Conservation (phyloP, 768 basidiomycete genomes). For the Mycena crocata region DNA sequence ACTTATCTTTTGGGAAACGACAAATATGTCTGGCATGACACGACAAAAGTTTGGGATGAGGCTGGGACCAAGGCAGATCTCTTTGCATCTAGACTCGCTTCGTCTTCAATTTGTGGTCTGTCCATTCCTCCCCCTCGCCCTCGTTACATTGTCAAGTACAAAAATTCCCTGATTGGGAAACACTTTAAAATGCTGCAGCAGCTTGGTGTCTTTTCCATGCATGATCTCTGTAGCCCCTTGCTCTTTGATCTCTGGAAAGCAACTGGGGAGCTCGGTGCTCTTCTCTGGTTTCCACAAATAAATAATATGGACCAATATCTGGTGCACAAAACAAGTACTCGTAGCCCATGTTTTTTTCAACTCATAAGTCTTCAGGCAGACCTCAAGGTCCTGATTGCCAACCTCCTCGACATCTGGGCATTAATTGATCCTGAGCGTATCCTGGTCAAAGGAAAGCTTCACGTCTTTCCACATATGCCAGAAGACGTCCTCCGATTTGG, state of each 20-base stretch:
- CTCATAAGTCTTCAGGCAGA: constrained; percentile 8
- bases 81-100: constrained; percentile 33
- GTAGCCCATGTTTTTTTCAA: background rate
- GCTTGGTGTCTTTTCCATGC: constrained; percentile 42
- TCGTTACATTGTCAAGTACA: constrained; percentile 47
- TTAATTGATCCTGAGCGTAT: constrained; percentile 41
- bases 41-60: background rate
- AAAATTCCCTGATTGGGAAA: constrained; percentile 48
- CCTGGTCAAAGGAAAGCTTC: constrained; percentile 4
- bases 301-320: background rate
- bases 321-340: background rate
- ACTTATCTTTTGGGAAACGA: background rate
- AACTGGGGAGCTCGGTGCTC: constrained; percentile 36
- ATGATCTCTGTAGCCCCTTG: constrained; percentile 23
- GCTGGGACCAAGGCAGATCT: background rate
- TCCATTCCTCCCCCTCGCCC: constrained; percentile 39
- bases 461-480: background rate
- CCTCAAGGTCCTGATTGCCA: constrained; percentile 30
- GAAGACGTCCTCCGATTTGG: background rate
- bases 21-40: constrained; percentile 12
- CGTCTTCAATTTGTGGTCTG: constrained; percentile 40
- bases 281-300: constrained; percentile 44
- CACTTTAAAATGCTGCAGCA: constrained; percentile 50
- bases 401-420: constrained; percentile 25
- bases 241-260: constrained; percentile 40